Base-by-base conservation (phyloP, 176 grass and related monocot genomes). In the Juncus effusus region DNA sequence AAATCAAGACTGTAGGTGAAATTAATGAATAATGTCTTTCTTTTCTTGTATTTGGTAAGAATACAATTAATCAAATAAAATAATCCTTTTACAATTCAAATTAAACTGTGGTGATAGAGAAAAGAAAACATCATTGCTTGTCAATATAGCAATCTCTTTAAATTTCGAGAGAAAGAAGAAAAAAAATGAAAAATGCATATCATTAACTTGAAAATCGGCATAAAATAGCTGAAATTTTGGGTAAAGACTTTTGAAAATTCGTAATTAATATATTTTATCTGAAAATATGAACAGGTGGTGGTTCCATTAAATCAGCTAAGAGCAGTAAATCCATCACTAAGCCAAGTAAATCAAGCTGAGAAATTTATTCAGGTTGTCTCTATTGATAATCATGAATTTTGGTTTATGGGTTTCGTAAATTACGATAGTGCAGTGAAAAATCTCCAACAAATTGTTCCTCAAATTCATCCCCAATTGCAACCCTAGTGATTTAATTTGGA, bases 281-380 rank as follows among this genome's bases (percentile, higher is more conserved):
- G 12, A 42, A 11, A 51, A 57, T 64, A 38, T 41, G 41, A 49
- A 36, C 76, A 94, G 85, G 90, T 95, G 51, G 77, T 64, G 35
- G 81, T 95, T 12, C 90, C 90, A 51, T 79, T 95, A 64, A 79
- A 81, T 44, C 74, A 84, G 63, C 79, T 95, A 65, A 86, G 77
- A 81, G 70, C 76, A 56, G 77, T 82, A n/a, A 81, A 61, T 62
- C 77, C 90, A 36, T 89, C 79, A 35, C 73, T 51, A 4, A 95
- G 80, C 65, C 79, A 86, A 74, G 51, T 65, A 3, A 95, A 83
- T 61, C 72, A 85, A 9, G 82, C 67, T 4, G 85, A 94, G 72
- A 94, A 94, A 75, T 94, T 79, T 79, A 85, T 94, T 78, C 85
- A 89, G 82, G 50, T 94, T 14, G 69, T 94, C 16, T 94, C 90